Evolutionary conservation across 192 early-diverging fungal species (phyloP).

Genomic region (Umbelopsis vinacea): DNA sequence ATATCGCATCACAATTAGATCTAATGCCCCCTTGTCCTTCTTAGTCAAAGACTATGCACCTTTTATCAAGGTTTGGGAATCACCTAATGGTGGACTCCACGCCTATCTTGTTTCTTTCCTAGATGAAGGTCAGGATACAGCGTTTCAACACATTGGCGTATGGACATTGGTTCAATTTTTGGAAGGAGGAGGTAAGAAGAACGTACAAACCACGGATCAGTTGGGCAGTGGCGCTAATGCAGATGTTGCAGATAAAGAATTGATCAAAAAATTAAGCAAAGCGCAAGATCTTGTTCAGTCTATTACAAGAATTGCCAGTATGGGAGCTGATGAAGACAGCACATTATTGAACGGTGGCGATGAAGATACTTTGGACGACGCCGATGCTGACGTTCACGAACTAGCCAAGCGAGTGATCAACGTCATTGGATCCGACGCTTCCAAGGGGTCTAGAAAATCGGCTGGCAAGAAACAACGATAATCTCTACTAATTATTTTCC

Average conservation of each 20-base stretch:
- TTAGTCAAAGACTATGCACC: constrained; percentile 63
- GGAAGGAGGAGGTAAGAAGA: constrained; percentile 60
- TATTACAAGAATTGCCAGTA: constrained; percentile 19
- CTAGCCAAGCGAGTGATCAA: constrained; percentile 34
- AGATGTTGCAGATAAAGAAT: constrained; percentile 1
- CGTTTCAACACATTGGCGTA: constrained; percentile 81
- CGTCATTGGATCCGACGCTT: background rate
- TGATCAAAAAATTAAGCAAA: constrained; percentile 23
- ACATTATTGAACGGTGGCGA: background rate
- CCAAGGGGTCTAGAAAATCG: constrained; percentile 1
- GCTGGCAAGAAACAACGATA: constrained; percentile 22
- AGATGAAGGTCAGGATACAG: constrained; percentile 62
- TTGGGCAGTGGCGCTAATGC: no score
- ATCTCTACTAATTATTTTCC: background rate
- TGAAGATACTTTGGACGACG: constrained; percentile 36
- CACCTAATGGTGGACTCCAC: constrained; percentile 67
- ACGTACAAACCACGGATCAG: no score
- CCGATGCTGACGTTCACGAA: constrained; percentile 37
- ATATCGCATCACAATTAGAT: no score
- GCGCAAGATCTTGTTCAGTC: constrained; percentile 22
- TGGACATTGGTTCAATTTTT: constrained; percentile 87
- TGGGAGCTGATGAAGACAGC: background rate
- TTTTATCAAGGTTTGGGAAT: constrained; percentile 72
- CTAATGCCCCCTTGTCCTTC: background rate
- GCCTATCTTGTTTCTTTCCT: constrained; percentile 74